Conservation (phyloP, 2,329 filamentous ascomycete species). For the Xylaria sp. region DNA sequence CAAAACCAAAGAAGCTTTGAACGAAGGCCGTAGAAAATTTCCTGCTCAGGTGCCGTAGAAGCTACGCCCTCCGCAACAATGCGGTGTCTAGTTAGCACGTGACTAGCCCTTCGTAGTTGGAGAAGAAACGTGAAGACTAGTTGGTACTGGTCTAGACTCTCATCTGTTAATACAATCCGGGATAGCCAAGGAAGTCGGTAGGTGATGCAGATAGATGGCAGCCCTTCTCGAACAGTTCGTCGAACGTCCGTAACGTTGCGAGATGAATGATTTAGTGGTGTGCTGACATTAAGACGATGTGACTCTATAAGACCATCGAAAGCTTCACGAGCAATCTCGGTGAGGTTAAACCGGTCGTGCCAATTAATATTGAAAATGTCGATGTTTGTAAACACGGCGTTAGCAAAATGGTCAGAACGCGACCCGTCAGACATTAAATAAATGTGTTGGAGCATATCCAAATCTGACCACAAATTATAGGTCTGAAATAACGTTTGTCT, state of each 20-base stretch:
- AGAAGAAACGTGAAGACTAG: constrained; percentile 78
- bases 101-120: constrained; percentile 77
- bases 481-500: constrained; percentile 73
- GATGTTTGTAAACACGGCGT: constrained; percentile 78
- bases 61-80: constrained; percentile 55
- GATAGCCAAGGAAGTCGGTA: constrained; percentile 76
- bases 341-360: constrained; percentile 85
- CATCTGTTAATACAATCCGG: constrained; percentile 76
- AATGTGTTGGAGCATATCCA: constrained; percentile 75
- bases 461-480: constrained; percentile 72
- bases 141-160: constrained; percentile 74
- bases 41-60: constrained; percentile 55
- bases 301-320: constrained; percentile 69
- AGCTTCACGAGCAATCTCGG: constrained; percentile 78
- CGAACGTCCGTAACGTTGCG: constrained; percentile 59
- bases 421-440: constrained; percentile 83
- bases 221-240: constrained; percentile 67
- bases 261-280: constrained; percentile 54
- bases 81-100: constrained; percentile 69
- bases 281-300: constrained; percentile 70
- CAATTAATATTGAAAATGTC: constrained; percentile 70
- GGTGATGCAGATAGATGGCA: constrained; percentile 71
- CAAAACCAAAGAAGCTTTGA: constrained; percentile 81
- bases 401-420: constrained; percentile 71
- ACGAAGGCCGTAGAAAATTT: constrained; percentile 69